Conservation (phyloP, 225 moss, liverwort and hornwort genomes). For the Climacium dendroides region DNA sequence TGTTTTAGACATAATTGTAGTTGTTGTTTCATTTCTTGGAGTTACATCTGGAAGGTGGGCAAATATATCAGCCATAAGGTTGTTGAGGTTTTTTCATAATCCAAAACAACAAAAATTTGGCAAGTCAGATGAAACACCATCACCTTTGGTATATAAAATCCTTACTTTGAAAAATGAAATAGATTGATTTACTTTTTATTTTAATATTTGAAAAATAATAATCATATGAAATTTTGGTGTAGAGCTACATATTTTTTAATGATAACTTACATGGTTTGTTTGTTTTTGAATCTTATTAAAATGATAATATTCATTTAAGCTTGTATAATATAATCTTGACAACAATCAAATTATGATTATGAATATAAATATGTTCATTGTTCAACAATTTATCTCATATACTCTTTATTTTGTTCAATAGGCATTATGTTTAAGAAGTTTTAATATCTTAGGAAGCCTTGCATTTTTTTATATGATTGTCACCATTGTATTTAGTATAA, state of each 20-base stretch:
- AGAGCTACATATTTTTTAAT: accelerated
- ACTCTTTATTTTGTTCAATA: background rate
- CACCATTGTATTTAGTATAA: slow-evolving; percentile 48
- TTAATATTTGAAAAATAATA: background rate
- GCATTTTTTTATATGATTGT: slow-evolving; percentile 45
- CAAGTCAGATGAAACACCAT: slow-evolving; percentile 25
- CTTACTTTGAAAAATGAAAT: background rate
- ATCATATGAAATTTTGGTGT: background rate
- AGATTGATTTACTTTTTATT: background rate
- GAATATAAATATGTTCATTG: too few species aligned
- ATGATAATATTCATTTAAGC: background rate
- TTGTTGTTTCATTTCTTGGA: slow-evolving; percentile 33
- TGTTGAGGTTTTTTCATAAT: slow-evolving; percentile 70
- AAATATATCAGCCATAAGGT: slow-evolving; percentile 65
- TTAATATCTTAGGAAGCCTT: slow-evolving; percentile 46
- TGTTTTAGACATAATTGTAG: slow-evolving; percentile 43
- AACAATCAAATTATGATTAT: background rate
- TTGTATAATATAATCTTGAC: too few species aligned
- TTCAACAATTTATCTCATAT: background rate
- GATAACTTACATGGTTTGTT: too few species aligned
- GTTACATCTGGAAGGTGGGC: slow-evolving; percentile 26
- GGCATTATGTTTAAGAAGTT: slow-evolving; percentile 61
- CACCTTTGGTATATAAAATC: slow-evolving; percentile 11
- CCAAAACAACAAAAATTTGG: slow-evolving; percentile 21
- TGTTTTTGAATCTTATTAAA: too few species aligned